Evolutionary conservation across 768 basidiomycete genomes (phyloP).

Genomic region (Podaxis sp.): DNA sequence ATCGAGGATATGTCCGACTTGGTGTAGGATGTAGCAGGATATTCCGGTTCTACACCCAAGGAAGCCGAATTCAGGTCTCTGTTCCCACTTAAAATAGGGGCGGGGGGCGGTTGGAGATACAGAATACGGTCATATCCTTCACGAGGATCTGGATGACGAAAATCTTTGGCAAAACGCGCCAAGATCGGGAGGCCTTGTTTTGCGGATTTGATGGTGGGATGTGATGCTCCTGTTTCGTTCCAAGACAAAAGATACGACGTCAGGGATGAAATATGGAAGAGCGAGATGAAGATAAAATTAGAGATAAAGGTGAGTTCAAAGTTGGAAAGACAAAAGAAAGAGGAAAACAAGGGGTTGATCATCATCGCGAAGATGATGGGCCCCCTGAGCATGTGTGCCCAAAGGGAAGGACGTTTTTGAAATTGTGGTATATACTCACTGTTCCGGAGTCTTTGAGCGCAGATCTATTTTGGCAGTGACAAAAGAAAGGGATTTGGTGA

Average conservation of each 20-base stretch:
- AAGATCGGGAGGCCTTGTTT: constrained; percentile 61
- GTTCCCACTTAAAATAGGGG: constrained; percentile 27
- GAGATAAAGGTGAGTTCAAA: neutral
- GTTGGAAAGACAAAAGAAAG: constrained; percentile 6
- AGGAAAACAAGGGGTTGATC: neutral
- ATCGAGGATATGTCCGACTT: constrained; percentile 49
- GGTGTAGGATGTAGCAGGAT: constrained; percentile 34
- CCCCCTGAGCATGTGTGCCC: neutral
- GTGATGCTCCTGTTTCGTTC: constrained; percentile 51
- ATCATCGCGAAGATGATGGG: neutral
- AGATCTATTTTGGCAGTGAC: constrained; percentile 7
- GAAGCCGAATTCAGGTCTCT: neutral
- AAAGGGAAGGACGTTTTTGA: neutral
- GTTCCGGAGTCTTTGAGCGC: neutral
- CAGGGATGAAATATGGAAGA: constrained; percentile 2
- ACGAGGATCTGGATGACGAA: constrained; percentile 46
- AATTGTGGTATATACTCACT: neutral
- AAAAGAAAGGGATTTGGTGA: constrained; percentile 6
- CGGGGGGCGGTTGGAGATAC: constrained; percentile 40
- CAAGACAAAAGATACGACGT: neutral
- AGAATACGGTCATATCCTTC: constrained; percentile 71
- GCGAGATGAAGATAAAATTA: constrained; percentile 5
- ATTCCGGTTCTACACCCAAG: neutral
- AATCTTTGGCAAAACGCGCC: constrained; percentile 61
- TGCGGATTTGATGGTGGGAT: constrained; percentile 72